Evolutionary conservation across 2,329 filamentous ascomycete species (phyloP).

Genomic region (Alternaria sp.): DNA sequence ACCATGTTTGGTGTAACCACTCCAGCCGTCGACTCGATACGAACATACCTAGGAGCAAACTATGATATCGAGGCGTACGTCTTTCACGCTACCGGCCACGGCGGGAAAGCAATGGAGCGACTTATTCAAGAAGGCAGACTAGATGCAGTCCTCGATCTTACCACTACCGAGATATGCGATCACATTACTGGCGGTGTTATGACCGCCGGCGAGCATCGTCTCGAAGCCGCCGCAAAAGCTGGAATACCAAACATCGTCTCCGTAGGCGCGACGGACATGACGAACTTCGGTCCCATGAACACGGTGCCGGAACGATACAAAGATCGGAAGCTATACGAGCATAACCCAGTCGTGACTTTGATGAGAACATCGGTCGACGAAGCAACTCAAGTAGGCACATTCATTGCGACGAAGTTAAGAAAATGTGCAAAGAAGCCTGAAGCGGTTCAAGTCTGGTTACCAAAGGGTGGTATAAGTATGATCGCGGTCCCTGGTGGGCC

Average conservation of each 20-base stretch:
- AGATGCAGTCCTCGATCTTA: slow-evolving; percentile 74
- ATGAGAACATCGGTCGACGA: slow-evolving; percentile 70
- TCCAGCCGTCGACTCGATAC: slow-evolving; percentile 66
- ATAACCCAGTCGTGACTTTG: slow-evolving; percentile 72
- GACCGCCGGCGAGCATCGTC: slow-evolving; percentile 64
- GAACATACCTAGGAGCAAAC: slow-evolving; percentile 55
- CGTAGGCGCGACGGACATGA: slow-evolving; percentile 58
- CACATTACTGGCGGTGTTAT: slow-evolving; percentile 69
- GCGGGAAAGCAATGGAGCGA: slow-evolving; percentile 73
- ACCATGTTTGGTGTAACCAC: slow-evolving; percentile 82
- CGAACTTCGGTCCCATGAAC: slow-evolving; percentile 67
- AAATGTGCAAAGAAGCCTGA: slow-evolving; percentile 51
- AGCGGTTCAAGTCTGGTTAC: slow-evolving; percentile 66
- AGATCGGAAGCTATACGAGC: slow-evolving; percentile 64
- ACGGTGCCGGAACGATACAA: slow-evolving; percentile 66
- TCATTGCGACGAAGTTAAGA: slow-evolving; percentile 64
- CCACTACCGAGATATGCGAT: slow-evolving; percentile 72
- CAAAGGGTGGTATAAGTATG: slow-evolving; percentile 68
- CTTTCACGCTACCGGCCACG: slow-evolving; percentile 75
- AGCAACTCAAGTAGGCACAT: slow-evolving; percentile 62
- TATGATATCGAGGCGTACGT: slow-evolving; percentile 66
- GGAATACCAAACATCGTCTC: slow-evolving; percentile 67
- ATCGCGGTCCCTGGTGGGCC: slow-evolving; percentile 62
- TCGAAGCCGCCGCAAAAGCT: slow-evolving; percentile 65
- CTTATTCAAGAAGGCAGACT: slow-evolving; percentile 66